These are phyloP conservation scores for Oehlia diaphana DNA, from an alignment of 192 early-diverging fungal genomes.

Conservation along the genomic window DNA sequence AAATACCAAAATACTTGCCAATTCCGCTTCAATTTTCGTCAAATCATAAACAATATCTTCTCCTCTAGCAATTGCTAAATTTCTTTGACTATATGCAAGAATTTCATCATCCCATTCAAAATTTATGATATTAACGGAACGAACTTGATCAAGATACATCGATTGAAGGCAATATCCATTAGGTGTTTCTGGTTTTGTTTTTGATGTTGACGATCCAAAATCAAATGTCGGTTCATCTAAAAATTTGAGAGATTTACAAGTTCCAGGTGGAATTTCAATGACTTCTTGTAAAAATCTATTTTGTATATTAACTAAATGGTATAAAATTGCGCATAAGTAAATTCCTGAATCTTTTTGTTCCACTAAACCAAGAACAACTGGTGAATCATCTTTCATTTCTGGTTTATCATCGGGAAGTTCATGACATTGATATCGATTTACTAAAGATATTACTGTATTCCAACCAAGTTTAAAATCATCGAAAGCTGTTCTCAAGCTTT, in stretches of 20 bases:
- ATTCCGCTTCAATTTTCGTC: slow-evolving; percentile 13
- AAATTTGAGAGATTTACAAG: slow-evolving; percentile 11
- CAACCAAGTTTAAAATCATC: slow-evolving; percentile 10
- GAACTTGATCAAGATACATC: not conserved
- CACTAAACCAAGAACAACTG: slow-evolving; percentile 13
- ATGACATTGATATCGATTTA: slow-evolving; percentile 3
- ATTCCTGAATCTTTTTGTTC: slow-evolving; percentile 1
- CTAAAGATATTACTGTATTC: not conserved
- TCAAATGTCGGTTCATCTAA: not conserved
- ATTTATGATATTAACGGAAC: not conserved
- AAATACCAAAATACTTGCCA: slow-evolving; percentile 2
- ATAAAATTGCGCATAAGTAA: slow-evolving; percentile 14
- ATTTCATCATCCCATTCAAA: slow-evolving; percentile 20
- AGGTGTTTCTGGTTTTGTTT: not conserved
- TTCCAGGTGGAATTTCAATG: not conserved
- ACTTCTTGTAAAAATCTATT: slow-evolving; percentile 23
- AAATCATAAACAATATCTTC: slow-evolving; percentile 16
- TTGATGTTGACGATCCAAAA: not conserved
- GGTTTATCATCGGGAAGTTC: not conserved
- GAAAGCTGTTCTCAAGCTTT: not conserved
- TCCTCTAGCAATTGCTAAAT: slow-evolving; percentile 2
- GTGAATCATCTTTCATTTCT: not conserved
- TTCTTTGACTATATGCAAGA: slow-evolving; percentile 19
- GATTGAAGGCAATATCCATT: not conserved
- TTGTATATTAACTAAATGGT: slow-evolving; percentile 23